phyloP scores from a whole-genome alignment of 2,329 filamentous ascomycete species.

The Chaetomiaceae sp. region DNA sequence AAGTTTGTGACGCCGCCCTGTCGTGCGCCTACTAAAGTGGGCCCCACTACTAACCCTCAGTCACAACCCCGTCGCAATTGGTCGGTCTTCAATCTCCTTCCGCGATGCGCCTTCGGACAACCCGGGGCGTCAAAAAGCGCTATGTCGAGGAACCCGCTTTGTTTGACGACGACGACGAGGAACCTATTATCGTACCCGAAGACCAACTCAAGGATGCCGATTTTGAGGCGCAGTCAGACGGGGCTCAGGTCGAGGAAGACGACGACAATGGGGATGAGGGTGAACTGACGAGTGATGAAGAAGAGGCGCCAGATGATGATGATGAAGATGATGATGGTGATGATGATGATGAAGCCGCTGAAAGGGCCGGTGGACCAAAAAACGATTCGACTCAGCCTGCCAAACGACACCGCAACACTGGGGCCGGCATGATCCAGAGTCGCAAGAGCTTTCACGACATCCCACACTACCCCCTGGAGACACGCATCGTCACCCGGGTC shows the following conservation, averaged over 20 bases:
- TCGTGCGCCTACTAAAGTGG: too few species aligned
- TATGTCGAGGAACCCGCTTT: constrained; percentile 22
- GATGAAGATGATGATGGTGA: constrained; percentile 19
- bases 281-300: constrained; percentile 17
- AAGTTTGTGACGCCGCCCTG: too few species aligned
- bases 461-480: constrained; percentile 31
- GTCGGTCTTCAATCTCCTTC: not conserved
- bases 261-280: constrained; percentile 18
- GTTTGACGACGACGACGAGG: constrained; percentile 24
- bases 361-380: not conserved
- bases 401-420: constrained; percentile 21
- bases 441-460: constrained; percentile 32
- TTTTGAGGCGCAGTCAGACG: constrained; percentile 20
- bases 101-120: constrained; percentile 20
- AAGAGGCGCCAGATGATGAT: constrained; percentile 6
- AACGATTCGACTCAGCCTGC: constrained; percentile 2
- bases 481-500: constrained; percentile 31
- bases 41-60: too few species aligned
- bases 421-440: constrained; percentile 26
- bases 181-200: constrained; percentile 16
- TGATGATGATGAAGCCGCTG: constrained; percentile 15
- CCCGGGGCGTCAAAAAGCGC: constrained; percentile 21
- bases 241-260: constrained; percentile 11
- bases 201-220: constrained; percentile 21
- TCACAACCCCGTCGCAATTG: not conserved